Percentiles rank a stretch among this genome's conserved stretches.
phyloP scores from a whole-genome alignment of 1,139 yeast species.

The Pichia cactophila region DNA sequence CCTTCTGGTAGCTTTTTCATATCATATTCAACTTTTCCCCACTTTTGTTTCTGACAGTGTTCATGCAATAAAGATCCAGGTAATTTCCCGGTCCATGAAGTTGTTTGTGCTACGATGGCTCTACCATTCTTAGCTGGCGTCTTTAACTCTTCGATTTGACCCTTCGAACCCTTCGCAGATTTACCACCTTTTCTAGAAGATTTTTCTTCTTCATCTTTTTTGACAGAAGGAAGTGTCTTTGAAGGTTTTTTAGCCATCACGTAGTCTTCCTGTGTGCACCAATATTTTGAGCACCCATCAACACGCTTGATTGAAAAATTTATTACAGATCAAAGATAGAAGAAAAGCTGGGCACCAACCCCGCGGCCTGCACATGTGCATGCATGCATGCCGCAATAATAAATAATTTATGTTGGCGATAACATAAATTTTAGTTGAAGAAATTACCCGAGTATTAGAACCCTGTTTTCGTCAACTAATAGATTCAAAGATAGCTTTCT shows the following conservation, averaged over 20 bases:
- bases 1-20: constrained; percentile 46
- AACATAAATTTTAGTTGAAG: too few relatives aligned
- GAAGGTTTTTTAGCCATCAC: constrained; percentile 9
- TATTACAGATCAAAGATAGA: too few relatives aligned
- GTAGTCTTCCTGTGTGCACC: background rate
- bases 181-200: constrained; percentile 13
- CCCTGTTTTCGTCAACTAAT: too few relatives aligned
- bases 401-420: too few relatives aligned
- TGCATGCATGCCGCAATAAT: too few relatives aligned
- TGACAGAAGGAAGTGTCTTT: constrained; percentile 1
- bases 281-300: too few relatives aligned
- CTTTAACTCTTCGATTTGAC: background rate
- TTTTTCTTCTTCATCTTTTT: constrained; percentile 1
- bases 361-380: too few relatives aligned
- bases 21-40: constrained; percentile 81
- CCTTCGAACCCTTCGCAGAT: constrained; percentile 6
- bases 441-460: too few relatives aligned
- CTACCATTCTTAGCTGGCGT: constrained; percentile 23
- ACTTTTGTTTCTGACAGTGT: constrained; percentile 78
- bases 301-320: too few relatives aligned
- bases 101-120: constrained; percentile 47
- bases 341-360: too few relatives aligned
- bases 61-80: constrained; percentile 85
- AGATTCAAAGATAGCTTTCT: too few relatives aligned
- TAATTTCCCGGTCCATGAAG: constrained; percentile 89